phyloP scores from a whole-genome alignment of 1,284 basidiomycete species.

The Ustanciosporium gigantosporum region DNA sequence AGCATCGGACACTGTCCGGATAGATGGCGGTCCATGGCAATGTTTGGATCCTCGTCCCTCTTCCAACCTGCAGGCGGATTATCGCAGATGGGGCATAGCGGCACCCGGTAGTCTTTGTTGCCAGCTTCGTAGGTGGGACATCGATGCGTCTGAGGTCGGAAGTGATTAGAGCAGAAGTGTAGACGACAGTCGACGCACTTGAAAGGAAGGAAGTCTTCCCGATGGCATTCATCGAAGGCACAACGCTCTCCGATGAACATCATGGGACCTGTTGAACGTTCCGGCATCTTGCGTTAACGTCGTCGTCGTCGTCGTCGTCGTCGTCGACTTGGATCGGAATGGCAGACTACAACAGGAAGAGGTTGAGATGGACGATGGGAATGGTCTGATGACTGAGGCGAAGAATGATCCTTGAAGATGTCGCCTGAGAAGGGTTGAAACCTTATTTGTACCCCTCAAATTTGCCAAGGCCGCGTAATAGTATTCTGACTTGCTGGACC shows the following conservation, averaged over 20 bases:
- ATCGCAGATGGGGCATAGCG: constrained; percentile 52
- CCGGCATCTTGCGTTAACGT: constrained; percentile 32
- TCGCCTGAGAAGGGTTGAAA: too few species aligned
- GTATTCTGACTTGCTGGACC: too few species aligned
- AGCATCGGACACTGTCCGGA: constrained; percentile 40
- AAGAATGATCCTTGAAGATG: too few species aligned
- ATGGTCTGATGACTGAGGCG: too few species aligned
- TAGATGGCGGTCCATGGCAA: constrained; percentile 52
- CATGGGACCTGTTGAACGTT: constrained; percentile 44
- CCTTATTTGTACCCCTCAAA: too few species aligned
- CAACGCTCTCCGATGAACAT: constrained; percentile 55
- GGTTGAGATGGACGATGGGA: too few species aligned
- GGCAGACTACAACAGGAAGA: too few species aligned
- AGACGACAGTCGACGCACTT: constrained; percentile 47
- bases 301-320: too few species aligned
- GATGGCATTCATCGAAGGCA: constrained; percentile 40
- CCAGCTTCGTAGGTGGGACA: constrained; percentile 17
- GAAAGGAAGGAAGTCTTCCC: constrained; percentile 55
- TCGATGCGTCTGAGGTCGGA: constrained; percentile 30
- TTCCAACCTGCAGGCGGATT: constrained; percentile 46
- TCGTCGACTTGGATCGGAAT: too few species aligned
- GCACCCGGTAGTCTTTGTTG: constrained; percentile 39
- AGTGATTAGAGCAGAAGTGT: constrained; percentile 46
- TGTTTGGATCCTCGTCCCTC: constrained; percentile 51
- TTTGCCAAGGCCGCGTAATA: too few species aligned